Conservation (phyloP, 1,284 basidiomycete species). For the Apiotrichum mycotoxinovorans region DNA sequence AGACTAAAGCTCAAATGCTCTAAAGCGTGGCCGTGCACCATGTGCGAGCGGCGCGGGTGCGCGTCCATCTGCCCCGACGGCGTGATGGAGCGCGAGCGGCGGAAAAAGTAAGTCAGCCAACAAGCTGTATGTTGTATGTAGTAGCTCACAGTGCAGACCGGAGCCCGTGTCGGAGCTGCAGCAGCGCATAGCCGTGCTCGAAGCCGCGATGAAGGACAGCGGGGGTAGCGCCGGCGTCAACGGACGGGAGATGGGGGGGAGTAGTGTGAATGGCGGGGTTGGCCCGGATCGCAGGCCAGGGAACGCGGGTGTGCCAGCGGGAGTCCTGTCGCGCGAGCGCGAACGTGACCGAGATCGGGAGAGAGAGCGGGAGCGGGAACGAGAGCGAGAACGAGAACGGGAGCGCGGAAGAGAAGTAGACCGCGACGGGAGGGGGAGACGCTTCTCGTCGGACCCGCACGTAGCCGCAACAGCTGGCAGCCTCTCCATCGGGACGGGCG, state of each 20-base stretch:
- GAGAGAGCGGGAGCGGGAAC: background rate
- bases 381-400: background rate
- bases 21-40: constrained; percentile 21
- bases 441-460: background rate
- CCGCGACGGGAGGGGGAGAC: background rate
- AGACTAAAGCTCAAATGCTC: constrained; percentile 24
- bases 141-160: background rate
- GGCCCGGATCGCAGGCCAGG: background rate
- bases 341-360: no score
- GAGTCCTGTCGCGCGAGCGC: no score
- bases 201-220: constrained; percentile 3
- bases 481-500: constrained; percentile 34
- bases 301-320: no score
- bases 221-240: background rate
- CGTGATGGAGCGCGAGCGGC: constrained; percentile 12
- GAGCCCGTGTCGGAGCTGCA: constrained; percentile 3
- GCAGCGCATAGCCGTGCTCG: constrained; percentile 4
- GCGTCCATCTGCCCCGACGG: constrained; percentile 17
- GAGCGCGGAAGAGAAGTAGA: no score
- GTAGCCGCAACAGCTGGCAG: constrained; percentile 26
- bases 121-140: no score
- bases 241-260: no score
- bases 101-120: background rate
- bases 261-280: background rate
- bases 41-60: constrained; percentile 15